These are phyloP conservation scores for Hypoxylon intermedium DNA, from an alignment of 495 filamentous ascomycete genomes.

Conservation along the genomic window DNA sequence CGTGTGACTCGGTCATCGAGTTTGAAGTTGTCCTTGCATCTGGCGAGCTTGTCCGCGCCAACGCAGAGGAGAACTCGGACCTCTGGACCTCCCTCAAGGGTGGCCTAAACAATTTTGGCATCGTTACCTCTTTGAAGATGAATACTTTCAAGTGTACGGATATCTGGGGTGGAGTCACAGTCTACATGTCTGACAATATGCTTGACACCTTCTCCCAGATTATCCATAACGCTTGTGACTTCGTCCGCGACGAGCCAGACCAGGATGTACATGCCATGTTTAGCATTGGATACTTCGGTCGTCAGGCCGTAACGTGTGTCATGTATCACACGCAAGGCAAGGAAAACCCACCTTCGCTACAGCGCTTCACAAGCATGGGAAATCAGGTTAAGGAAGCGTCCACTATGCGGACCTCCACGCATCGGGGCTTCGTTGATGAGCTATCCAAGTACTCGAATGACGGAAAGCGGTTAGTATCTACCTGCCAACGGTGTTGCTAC, in stretches of 20 bases:
- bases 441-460: slow-evolving; percentile 17
- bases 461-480: slow-evolving; percentile 12
- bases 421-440: slow-evolving; percentile 9
- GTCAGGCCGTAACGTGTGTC: slow-evolving; percentile 16
- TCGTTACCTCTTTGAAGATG: slow-evolving; percentile 57
- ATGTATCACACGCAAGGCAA: slow-evolving; percentile 21
- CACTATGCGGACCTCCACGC: slow-evolving; percentile 15
- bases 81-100: slow-evolving; percentile 61
- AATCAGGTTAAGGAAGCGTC: slow-evolving; percentile 6
- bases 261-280: slow-evolving; percentile 7
- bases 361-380: slow-evolving; percentile 15
- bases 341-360: slow-evolving; percentile 10
- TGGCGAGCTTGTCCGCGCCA: slow-evolving; percentile 54
- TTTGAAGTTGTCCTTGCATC: slow-evolving; percentile 57
- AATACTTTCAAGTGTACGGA: slow-evolving; percentile 19
- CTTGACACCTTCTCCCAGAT: slow-evolving; percentile 13
- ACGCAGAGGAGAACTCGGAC: slow-evolving; percentile 48
- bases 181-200: slow-evolving; percentile 2
- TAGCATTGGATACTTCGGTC: slow-evolving; percentile 7
- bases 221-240: slow-evolving; percentile 27
- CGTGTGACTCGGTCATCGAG: slow-evolving; percentile 53
- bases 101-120: slow-evolving; percentile 60
- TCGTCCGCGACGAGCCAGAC: slow-evolving; percentile 25
- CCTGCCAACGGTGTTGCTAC: background rate
- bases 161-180: slow-evolving; percentile 18